phyloP scores from a whole-genome alignment of 805 yeast genomes.

The Candida coquimbonensis region DNA sequence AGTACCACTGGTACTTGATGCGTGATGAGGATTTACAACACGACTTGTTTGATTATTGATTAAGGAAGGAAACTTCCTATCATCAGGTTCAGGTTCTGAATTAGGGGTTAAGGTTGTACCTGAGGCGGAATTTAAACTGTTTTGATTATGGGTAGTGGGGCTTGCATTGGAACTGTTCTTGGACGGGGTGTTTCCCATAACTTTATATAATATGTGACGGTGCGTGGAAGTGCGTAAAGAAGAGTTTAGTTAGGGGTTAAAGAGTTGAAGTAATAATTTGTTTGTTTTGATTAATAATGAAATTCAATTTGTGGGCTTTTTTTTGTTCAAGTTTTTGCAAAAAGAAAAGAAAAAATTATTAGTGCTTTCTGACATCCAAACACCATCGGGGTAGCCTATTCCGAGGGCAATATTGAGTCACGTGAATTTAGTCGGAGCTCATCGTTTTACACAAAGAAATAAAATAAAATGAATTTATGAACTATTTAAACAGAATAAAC shows the following conservation, averaged over 20 bases:
- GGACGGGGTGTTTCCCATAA: constrained; percentile 66
- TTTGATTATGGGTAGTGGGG: constrained; percentile 27
- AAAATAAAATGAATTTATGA: background rate
- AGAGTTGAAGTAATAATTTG: too few species aligned
- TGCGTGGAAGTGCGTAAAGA: too few species aligned
- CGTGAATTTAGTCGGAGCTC: too few species aligned
- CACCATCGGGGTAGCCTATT: too few species aligned
- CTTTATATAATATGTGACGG: background rate
- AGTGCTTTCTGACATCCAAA: too few species aligned
- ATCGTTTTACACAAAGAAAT: background rate
- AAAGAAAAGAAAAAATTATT: too few species aligned
- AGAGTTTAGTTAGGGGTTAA: too few species aligned
- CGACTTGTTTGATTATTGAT: constrained; percentile 12
- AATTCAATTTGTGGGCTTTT: too few species aligned
- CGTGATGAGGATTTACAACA: background rate
- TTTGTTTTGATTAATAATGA: too few species aligned
- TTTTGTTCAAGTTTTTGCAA: too few species aligned
- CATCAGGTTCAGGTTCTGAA: constrained; percentile 41
- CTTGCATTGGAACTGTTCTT: constrained; percentile 27
- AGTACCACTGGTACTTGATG: background rate
- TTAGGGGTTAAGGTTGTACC: constrained; percentile 21
- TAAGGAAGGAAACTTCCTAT: constrained; percentile 38
- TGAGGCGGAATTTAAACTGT: constrained; percentile 23
- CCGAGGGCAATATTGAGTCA: too few species aligned
- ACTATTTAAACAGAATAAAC: background rate